Evolutionary conservation across 805 yeast genomes (phyloP), one percentile per base, ranked within the genome.

Genomic region (Yamadazyma phyllophila): DNA sequence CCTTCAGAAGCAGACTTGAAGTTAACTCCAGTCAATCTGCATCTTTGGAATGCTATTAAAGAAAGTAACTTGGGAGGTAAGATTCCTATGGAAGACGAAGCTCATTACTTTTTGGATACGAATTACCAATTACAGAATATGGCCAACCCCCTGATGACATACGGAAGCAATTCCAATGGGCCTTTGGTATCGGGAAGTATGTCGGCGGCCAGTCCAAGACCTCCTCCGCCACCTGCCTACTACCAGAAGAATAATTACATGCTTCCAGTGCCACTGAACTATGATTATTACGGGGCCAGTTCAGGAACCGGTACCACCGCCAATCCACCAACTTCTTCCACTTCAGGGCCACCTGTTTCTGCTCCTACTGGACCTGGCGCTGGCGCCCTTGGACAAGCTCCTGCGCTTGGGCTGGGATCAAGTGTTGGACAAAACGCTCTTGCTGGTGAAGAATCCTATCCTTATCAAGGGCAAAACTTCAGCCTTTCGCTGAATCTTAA

Each of bases 31-130:
- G 73, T 84, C 6, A 68, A 79, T 2, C 59, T 63, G 13, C 73
- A 71, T 9, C 63, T 85, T 35, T 71, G 82, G 73, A 67, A 65
- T 46, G 83, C 87, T 0, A 71, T 83, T 37, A 78, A 78, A 52
- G 80, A 79, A 44, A 71, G 79, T 11, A 71, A 82, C 1, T 64
- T 83, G 15, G 89, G 90, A 1, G 82, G 82, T 0, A 76, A 78
- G 57, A 62, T 64, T 36, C 69, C 69, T 11, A 60, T 69, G 36
- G 82, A 76, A 46, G 81, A 76, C 49, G 81, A 77, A 51, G 73
- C 79, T 1, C 68, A 65, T 48, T 78, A 74, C 53, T 71, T 67
- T 45, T 61, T 76, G 57, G 82, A 77, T 50, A 59, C 64, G 29
- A 70, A 67, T 44, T 71, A 67, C 47, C 75, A 69, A 51, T 60